phyloP scores from a whole-genome alignment of 2,329 filamentous ascomycete genomes.

The Helotiales sp. region DNA sequence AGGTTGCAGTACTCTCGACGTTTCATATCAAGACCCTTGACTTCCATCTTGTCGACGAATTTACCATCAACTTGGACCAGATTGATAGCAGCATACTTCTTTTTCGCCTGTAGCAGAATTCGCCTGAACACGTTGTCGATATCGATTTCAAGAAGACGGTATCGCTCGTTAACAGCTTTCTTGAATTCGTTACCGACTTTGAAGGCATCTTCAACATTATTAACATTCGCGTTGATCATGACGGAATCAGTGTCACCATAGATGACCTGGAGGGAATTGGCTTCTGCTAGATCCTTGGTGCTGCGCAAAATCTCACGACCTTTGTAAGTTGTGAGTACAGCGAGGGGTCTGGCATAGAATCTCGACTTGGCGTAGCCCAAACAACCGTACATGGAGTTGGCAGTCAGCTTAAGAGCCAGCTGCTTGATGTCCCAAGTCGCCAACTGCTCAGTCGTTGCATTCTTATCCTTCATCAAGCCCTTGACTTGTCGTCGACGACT shows the following conservation, averaged over 20 bases:
- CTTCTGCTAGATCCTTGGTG: conserved; percentile 95
- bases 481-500: conserved; percentile 90
- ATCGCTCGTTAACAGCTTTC: conserved; percentile 89
- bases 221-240: conserved; percentile 99
- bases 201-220: conserved; percentile 87
- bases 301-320: conserved; percentile 95
- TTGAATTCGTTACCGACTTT: conserved; percentile 96
- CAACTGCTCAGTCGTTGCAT: conserved; percentile 81
- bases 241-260: conserved; percentile 99
- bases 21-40: conserved; percentile 98
- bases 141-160: conserved; percentile 92
- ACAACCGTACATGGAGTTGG: conserved; percentile 99
- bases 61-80: conserved; percentile 88
- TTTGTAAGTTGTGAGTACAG: conserved; percentile 95
- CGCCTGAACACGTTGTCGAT: conserved; percentile 97
- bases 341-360: conserved; percentile 93
- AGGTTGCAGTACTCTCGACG: conserved; percentile 94
- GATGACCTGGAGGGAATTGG: conserved; percentile 89
- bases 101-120: conserved; percentile 93
- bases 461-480: conserved; percentile 93
- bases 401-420: conserved; percentile 92
- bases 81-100: conserved; percentile 98
- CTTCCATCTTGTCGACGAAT: conserved; percentile 91
- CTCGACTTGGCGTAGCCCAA: conserved; percentile 95
- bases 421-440: conserved; percentile 99